Percentiles rank a stretch among this genome's conserved stretches.
Evolutionary conservation across 225 moss, liverwort and hornwort species (phyloP).

Genomic region (Straminergon stramineum): DNA sequence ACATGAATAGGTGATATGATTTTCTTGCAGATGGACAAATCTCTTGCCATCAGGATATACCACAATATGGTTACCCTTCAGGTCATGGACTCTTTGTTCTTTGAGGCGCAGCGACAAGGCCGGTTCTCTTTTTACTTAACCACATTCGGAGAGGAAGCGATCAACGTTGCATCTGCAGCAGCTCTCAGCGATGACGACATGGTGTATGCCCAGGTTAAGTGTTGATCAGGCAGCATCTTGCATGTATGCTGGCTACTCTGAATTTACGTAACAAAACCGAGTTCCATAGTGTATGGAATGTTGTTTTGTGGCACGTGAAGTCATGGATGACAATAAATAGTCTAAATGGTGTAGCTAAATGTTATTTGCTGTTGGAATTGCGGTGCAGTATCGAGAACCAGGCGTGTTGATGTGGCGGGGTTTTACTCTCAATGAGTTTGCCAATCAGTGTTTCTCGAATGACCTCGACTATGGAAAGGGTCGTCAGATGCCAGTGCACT

Average conservation of each 20-base stretch:
- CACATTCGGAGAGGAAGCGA: conserved; percentile 88
- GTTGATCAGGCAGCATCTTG: not conserved
- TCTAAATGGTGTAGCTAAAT: not conserved
- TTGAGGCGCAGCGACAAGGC: conserved; percentile 95
- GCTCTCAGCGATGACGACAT: conserved; percentile 65
- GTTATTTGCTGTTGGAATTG: not conserved
- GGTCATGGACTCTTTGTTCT: conserved; percentile 77
- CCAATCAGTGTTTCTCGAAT: conserved; percentile 93
- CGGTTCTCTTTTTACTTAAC: conserved; percentile 92
- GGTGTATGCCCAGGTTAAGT: conserved; percentile 79
- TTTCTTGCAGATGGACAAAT: conserved; percentile 49
- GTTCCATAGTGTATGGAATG: not conserved
- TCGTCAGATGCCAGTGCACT: conserved; percentile 96
- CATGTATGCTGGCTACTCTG: not conserved
- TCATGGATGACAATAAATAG: not conserved
- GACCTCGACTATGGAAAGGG: conserved; percentile 80
- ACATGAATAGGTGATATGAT: not conserved
- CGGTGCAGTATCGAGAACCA: conserved; percentile 85
- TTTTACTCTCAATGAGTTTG: conserved; percentile 71
- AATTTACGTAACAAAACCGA: not conserved
- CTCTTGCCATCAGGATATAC: conserved; percentile 68
- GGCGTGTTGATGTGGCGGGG: conserved; percentile 96
- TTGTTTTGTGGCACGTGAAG: not conserved
- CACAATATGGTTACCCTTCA: conserved; percentile 76
- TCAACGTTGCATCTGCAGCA: conserved; percentile 88